These are phyloP conservation scores for Backusella morwellensis DNA, from an alignment of 192 early-diverging fungal species.

Conservation along the genomic window DNA sequence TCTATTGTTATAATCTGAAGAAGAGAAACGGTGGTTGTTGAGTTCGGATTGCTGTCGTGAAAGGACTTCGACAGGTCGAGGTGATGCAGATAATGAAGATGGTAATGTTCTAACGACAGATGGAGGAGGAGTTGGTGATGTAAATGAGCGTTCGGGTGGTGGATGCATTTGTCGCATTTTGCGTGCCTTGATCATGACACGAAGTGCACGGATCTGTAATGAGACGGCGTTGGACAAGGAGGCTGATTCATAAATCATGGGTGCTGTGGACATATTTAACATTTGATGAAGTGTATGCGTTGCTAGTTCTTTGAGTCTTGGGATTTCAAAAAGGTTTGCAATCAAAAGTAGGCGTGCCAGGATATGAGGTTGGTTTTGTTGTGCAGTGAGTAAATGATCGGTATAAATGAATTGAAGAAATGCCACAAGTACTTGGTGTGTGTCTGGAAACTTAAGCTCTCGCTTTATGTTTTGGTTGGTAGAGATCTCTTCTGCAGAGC, in stretches of 20 bases:
- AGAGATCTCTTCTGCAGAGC: conserved; percentile 10
- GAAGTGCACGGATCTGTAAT: conserved; percentile 56
- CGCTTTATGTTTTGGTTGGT: conserved; percentile 11
- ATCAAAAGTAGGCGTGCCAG: conserved; percentile 60
- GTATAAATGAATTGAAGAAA: conserved; percentile 71
- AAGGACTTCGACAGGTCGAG: background rate
- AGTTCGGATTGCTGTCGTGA: background rate
- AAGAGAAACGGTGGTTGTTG: background rate
- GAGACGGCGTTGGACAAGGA: conserved; percentile 59
- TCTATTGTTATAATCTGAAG: background rate
- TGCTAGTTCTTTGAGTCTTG: conserved; percentile 53
- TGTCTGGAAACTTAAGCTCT: conserved; percentile 37
- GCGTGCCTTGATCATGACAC: conserved; percentile 54
- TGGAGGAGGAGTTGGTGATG: background rate
- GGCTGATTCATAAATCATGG: conserved; percentile 66
- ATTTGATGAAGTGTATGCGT: conserved; percentile 59
- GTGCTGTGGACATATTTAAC: conserved; percentile 57
- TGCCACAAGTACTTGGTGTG: conserved; percentile 52
- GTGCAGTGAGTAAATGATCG: conserved; percentile 58
- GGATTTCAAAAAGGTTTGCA: conserved; percentile 59
- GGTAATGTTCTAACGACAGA: background rate
- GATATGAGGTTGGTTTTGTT: conserved; percentile 62
- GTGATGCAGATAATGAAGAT: background rate
- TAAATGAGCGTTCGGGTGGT: background rate
- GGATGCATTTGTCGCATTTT: conserved; percentile 38